Evolutionary conservation across 495 filamentous ascomycete species (phyloP).

Genomic region (Penicilliopsis zonata): DNA sequence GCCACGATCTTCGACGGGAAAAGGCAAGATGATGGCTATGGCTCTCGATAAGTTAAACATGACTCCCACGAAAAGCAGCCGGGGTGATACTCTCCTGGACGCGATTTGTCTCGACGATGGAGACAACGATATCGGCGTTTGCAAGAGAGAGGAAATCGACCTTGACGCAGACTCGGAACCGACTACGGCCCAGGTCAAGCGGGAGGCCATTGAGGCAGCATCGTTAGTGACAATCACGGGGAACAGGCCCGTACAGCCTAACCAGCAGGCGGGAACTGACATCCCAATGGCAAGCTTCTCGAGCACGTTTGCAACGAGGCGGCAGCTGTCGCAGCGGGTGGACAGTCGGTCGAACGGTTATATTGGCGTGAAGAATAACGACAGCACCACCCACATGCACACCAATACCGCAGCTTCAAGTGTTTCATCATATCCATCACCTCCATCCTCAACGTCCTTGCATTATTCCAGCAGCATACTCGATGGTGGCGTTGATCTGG

Average conservation of each 20-base stretch:
- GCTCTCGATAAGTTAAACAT: too few species aligned
- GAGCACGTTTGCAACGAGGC: not conserved
- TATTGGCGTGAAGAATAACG: too few species aligned
- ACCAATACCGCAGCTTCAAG: not conserved
- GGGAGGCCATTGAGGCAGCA: not conserved
- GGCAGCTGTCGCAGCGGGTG: not conserved
- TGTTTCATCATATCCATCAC: too few species aligned
- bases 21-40: not conserved
- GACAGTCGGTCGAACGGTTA: not conserved
- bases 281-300: not conserved
- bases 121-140: not conserved
- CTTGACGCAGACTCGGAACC: not conserved
- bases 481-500: not conserved
- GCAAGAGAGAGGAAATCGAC: too few species aligned
- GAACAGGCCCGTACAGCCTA: not conserved
- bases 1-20: not conserved
- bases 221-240: not conserved
- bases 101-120: constrained; percentile 10
- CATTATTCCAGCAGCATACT: not conserved
- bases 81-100: constrained; percentile 4
- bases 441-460: too few species aligned
- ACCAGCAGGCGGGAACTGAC: not conserved
- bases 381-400: too few species aligned
- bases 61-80: not conserved
- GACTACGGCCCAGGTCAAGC: constrained; percentile 1